Conservation (phyloP, 306 rosid genomes). For the Delonix regia region DNA sequence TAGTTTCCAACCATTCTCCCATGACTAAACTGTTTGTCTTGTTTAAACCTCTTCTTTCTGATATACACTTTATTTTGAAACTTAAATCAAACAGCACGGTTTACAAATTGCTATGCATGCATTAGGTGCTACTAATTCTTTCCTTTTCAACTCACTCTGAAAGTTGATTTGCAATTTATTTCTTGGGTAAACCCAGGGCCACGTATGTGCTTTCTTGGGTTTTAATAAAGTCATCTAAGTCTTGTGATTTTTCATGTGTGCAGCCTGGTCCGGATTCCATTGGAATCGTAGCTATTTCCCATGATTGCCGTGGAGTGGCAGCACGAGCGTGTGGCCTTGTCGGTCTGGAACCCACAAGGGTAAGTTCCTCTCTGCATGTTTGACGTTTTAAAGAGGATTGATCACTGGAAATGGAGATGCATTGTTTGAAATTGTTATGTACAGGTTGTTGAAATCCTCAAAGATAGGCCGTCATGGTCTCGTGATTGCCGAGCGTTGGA, state of each 20-base stretch:
- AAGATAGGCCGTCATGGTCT: conserved; percentile 92
- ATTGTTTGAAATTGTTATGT: conserved; percentile 18
- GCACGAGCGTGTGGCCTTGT: conserved; percentile 99
- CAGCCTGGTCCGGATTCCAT: conserved; percentile 99
- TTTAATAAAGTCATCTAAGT: not conserved
- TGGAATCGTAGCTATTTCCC: conserved; percentile 99
- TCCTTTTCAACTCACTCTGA: not conserved
- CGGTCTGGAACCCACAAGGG: conserved; percentile 96
- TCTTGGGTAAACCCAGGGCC: not conserved
- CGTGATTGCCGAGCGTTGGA: conserved; percentile 92
- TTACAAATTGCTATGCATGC: not conserved
- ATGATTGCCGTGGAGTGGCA: conserved; percentile 96
- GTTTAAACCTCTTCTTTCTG: not conserved
- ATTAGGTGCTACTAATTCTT: not conserved
- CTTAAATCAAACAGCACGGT: not conserved
- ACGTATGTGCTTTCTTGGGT: not conserved
- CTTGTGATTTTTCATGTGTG: conserved; percentile 19
- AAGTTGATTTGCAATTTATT: not conserved
- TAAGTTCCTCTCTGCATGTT: conserved; percentile 45
- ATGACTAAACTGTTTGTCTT: not conserved
- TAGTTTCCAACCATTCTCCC: not conserved
- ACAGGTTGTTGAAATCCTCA: conserved; percentile 94
- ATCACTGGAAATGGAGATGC: not conserved
- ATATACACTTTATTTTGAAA: not conserved
- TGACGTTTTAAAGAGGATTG: not conserved